Base-by-base conservation (phyloP, 345 rosid genomes). In the Crucihimalaya himalaica region DNA sequence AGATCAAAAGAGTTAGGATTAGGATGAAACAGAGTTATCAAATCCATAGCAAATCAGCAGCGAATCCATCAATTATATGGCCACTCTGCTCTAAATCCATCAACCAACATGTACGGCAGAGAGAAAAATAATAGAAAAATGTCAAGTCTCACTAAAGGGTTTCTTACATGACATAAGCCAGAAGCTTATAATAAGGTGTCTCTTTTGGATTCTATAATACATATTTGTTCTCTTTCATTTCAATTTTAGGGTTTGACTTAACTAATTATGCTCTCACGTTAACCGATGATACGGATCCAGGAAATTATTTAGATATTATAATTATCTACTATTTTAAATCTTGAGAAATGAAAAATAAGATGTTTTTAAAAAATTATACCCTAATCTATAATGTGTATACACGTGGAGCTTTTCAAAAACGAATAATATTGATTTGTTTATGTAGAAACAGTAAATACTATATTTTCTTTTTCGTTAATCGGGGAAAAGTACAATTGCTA, bases 171-270 rank as follows among this genome's bases (percentile, higher is more conserved):
- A 70, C 74, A 45, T 70, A 45, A 18, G 35, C 2, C 29, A 68
- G 16, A 23, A 29, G 39, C 58, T 43, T 64, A 46, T 64, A 43
- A 73, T 66, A 46, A 66, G 21, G 28, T 65, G 47, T 58, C 11
- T 73, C 71, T 32, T 13, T 32, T 32, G 56, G 15, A n/a, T 73
- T 39, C n/a, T 52, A 6, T 62, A 23, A 23, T 42, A 0, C 27
- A 68, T 68, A 63, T 60, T 67, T 75, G 73, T 28, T 58, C 53
- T 59, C 29, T 67, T 67, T 20, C 15, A 40, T 57, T 57, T 27
- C 73, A 60, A 20, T 48, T 67, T 47, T 66, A 59, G 68, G 78
- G 61, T 58, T 66, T 74, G 67, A 57, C 73, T 58, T 47, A 58
- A 58, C n/a, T 55, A 18, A 39, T 48, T 66, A 57, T 42, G 62